A percentile compares a stretch with the other conserved stretches of the same genome.
These are phyloP conservation scores for Coleophoma eucalyptorum DNA, from an alignment of 2,329 filamentous ascomycete genomes.

Conservation along the genomic window DNA sequence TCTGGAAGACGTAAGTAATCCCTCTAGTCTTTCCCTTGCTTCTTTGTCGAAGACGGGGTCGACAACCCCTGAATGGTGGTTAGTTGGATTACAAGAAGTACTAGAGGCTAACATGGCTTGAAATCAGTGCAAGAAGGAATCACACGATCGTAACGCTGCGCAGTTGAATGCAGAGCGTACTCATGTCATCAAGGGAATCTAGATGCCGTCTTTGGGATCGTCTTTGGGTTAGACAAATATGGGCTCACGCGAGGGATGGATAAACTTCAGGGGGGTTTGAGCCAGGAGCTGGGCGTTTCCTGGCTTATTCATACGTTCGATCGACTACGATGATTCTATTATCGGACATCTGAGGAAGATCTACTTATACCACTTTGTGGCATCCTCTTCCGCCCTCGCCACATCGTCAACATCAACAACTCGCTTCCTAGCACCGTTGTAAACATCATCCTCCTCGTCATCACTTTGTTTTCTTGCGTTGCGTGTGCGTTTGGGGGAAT, in stretches of 20 bases:
- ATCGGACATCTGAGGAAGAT: too few relatives aligned
- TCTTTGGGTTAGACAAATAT: not conserved
- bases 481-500: too few relatives aligned
- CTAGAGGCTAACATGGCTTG: constrained; percentile 30
- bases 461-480: too few relatives aligned
- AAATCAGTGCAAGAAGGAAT: constrained; percentile 85
- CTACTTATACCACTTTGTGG: too few relatives aligned
- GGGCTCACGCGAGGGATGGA: not conserved
- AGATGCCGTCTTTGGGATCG: constrained; percentile 21
- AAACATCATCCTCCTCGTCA: too few relatives aligned
- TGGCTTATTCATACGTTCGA: too few relatives aligned
- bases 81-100: constrained; percentile 33
- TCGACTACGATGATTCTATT: too few relatives aligned
- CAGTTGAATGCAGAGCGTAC: constrained; percentile 92
- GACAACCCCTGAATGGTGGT: constrained; percentile 31
- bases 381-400: too few relatives aligned
- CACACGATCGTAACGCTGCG: constrained; percentile 87
- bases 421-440: too few relatives aligned
- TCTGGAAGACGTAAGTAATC: constrained; percentile 73
- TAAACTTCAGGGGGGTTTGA: too few relatives aligned
- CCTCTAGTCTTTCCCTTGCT: constrained; percentile 10
- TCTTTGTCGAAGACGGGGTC: constrained; percentile 1
- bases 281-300: too few relatives aligned
- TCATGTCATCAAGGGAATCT: constrained; percentile 89
- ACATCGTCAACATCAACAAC: too few relatives aligned